These are phyloP conservation scores for Pleurotus tuber-regium DNA, from an alignment of 768 basidiomycete genomes.

Conservation along the genomic window DNA sequence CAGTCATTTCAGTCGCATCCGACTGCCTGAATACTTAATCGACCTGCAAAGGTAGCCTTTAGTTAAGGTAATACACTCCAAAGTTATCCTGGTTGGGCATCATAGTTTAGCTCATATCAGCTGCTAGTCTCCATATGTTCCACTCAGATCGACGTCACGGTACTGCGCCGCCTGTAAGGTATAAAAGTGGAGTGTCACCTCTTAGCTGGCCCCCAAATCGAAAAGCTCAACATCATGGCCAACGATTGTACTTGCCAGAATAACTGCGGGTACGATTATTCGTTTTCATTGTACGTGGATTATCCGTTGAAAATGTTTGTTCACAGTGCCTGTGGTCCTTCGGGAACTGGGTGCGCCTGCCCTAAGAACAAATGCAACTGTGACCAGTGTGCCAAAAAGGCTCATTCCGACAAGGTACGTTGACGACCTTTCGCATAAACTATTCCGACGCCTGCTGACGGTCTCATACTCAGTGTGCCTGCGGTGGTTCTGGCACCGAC, in stretches of 20 bases:
- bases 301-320: background rate
- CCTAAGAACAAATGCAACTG: conserved; percentile 34
- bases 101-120: conserved; percentile 5
- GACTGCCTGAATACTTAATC: too few relatives aligned
- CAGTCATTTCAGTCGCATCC: too few relatives aligned
- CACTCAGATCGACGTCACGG: background rate
- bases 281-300: background rate
- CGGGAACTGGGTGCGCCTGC: conserved; percentile 35
- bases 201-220: too few relatives aligned
- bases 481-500: conserved; percentile 22
- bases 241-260: conserved; percentile 29
- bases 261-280: conserved; percentile 24
- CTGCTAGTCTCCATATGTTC: background rate
- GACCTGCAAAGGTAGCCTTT: too few relatives aligned
- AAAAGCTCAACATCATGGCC: conserved; percentile 18
- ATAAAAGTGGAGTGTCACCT: too few relatives aligned
- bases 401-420: conserved; percentile 32
- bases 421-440: too few relatives aligned
- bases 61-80: too few relatives aligned
- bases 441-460: too few relatives aligned
- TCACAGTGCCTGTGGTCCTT: conserved; percentile 33
- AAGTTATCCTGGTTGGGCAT: background rate
- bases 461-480: conserved; percentile 29
- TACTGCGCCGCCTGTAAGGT: too few relatives aligned
- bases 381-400: conserved; percentile 34